Evolutionary conservation across 169 alveolate species (phyloP).

Genomic region (Miamiensis avidus): DNA sequence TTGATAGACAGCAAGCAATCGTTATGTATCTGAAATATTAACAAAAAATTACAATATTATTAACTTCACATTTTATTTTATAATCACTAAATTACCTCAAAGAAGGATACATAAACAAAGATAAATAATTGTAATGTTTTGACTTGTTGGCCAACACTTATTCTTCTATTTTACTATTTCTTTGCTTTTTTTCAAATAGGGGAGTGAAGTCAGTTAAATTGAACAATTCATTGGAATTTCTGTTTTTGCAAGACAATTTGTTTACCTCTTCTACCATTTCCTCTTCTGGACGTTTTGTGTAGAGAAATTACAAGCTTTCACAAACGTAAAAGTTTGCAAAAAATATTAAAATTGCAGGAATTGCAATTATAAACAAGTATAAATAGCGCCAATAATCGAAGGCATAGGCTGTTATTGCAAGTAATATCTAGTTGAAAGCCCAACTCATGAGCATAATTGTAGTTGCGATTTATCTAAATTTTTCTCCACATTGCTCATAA

Average conservation of each 20-base stretch:
- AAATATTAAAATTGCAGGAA: constrained; percentile 7
- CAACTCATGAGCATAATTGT: constrained; percentile 19
- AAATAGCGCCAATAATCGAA: constrained; percentile 13
- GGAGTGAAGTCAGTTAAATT: too few relatives aligned
- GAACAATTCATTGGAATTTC: too few relatives aligned
- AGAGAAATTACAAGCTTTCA: constrained; percentile 3
- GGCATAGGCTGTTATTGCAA: not conserved
- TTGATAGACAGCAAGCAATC: not conserved
- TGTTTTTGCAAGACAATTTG: not conserved
- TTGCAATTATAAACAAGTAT: not conserved
- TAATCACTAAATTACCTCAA: too few relatives aligned
- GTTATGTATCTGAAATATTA: not conserved
- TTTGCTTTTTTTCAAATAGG: too few relatives aligned
- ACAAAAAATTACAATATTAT: not conserved
- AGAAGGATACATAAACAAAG: too few relatives aligned
- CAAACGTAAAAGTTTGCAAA: not conserved
- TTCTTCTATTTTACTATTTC: too few relatives aligned
- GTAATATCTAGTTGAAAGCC: not conserved
- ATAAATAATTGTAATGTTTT: too few relatives aligned
- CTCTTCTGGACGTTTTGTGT: not conserved
- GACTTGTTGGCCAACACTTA: too few relatives aligned
- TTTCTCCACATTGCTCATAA: constrained; percentile 15
- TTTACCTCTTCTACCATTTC: constrained; percentile 2
- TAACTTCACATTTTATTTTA: too few relatives aligned
- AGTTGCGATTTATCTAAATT: constrained; percentile 1